A percentile compares a stretch with the other conserved stretches of the same genome.
Conservation (phyloP, 768 basidiomycete genomes). For the Lyophyllum atratum region DNA sequence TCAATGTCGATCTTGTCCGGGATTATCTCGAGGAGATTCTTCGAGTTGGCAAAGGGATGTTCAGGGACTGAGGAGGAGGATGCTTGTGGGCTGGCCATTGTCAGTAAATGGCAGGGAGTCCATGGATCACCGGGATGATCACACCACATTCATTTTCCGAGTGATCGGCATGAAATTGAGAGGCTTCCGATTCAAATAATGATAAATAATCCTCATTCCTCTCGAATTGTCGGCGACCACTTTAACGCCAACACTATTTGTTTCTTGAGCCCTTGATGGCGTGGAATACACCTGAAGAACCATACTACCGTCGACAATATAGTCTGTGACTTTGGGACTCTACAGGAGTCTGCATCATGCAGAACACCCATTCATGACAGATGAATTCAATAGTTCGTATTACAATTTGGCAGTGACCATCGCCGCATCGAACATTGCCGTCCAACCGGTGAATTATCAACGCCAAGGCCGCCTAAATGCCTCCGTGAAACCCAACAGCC, state of each 20-base stretch:
- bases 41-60: slow-evolving; percentile 50
- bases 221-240: background rate
- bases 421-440: background rate
- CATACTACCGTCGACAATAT: background rate
- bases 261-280: background rate
- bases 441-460: background rate
- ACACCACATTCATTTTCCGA: background rate
- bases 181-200: background rate
- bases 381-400: background rate
- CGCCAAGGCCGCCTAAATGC: background rate
- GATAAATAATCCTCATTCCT: background rate
- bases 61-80: slow-evolving; percentile 14
- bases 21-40: slow-evolving; percentile 53
- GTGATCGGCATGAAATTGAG: background rate
- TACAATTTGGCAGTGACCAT: background rate
- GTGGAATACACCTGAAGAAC: background rate
- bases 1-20: slow-evolving; percentile 64
- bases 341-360: background rate
- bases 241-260: too few relatives aligned
- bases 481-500: background rate
- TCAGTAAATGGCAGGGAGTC: background rate
- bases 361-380: background rate
- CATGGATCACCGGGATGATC: background rate
- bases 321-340: background rate
- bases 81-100: slow-evolving; percentile 5